Evolutionary conservation across 139 green algal genomes (phyloP).

Genomic region (Coelastrella sp.): DNA sequence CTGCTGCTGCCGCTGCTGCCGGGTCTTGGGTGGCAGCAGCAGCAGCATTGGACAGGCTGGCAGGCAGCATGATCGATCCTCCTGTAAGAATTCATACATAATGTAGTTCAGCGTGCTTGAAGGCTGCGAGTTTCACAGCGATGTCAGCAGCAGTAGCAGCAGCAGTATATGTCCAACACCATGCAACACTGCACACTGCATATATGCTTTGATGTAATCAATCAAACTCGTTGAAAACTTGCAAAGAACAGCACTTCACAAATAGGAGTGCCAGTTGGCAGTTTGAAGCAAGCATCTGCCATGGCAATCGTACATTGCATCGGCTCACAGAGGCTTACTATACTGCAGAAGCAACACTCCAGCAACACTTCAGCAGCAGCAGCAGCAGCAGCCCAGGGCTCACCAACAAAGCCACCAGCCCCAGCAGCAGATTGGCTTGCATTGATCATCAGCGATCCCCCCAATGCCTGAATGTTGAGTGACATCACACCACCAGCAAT

Average conservation of each 20-base stretch:
- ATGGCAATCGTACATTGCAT: too few relatives aligned
- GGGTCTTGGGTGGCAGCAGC: neutral
- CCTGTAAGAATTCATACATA: neutral
- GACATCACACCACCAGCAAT: constrained; percentile 12
- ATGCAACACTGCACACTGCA: too few relatives aligned
- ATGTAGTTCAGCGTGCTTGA: neutral
- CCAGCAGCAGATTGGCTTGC: neutral
- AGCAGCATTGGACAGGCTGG: neutral
- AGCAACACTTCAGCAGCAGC: neutral
- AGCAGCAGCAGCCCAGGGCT: neutral
- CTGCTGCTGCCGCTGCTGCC: constrained; percentile 30
- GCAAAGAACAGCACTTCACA: too few relatives aligned
- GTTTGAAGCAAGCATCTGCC: too few relatives aligned
- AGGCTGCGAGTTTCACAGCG: too few relatives aligned
- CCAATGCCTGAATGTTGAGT: neutral
- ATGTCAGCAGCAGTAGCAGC: neutral
- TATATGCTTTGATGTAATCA: too few relatives aligned
- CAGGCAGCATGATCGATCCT: neutral
- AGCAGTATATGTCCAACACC: too few relatives aligned
- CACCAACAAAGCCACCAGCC: neutral
- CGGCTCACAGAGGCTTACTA: too few relatives aligned
- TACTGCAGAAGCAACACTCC: too few relatives aligned
- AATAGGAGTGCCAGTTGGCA: too few relatives aligned
- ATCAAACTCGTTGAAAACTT: too few relatives aligned
- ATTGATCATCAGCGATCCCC: neutral